Percentiles rank a stretch among this genome's conserved stretches.
phyloP scores from a whole-genome alignment of 163 green algal species.

The Trebouxia gelatinosa region DNA sequence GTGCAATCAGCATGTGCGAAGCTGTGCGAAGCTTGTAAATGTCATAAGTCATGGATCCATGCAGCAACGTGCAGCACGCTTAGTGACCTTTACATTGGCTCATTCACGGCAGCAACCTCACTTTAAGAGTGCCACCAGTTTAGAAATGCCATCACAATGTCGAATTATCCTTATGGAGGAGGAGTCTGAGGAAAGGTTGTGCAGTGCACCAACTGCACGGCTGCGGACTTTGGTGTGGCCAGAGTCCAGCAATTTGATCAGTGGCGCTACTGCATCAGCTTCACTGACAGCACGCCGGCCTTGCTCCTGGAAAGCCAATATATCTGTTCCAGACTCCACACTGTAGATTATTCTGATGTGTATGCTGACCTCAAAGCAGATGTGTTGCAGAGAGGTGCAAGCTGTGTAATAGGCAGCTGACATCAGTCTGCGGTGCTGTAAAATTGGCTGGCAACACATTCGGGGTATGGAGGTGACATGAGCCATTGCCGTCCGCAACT shows the following conservation, averaged over 20 bases:
- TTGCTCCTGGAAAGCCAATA: slow-evolving; percentile 32
- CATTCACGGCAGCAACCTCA: neutral
- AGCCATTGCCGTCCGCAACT: neutral
- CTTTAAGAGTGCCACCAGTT: slow-evolving; percentile 59
- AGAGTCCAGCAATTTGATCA: slow-evolving; percentile 43
- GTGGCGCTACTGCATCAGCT: slow-evolving; percentile 30
- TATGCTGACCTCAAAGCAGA: no score
- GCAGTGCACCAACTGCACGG: slow-evolving; percentile 66
- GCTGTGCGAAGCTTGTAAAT: neutral
- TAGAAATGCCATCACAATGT: slow-evolving; percentile 52
- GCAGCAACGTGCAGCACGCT: no score
- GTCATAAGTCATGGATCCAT: no score
- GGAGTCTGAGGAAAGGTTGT: slow-evolving; percentile 73
- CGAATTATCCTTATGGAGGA: slow-evolving; percentile 55
- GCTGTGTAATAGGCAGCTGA: neutral
- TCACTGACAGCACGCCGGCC: slow-evolving; percentile 43
- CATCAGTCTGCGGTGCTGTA: neutral
- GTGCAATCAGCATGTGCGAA: neutral
- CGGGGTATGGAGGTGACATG: no score
- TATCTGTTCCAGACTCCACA: no score
- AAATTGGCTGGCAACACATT: neutral
- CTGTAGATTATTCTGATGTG: no score
- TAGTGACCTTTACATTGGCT: no score
- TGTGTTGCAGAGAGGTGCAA: no score
- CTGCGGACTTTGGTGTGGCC: slow-evolving; percentile 48